Conservation (phyloP, 2,329 filamentous ascomycete species). For the Colletotrichum spinosum region DNA sequence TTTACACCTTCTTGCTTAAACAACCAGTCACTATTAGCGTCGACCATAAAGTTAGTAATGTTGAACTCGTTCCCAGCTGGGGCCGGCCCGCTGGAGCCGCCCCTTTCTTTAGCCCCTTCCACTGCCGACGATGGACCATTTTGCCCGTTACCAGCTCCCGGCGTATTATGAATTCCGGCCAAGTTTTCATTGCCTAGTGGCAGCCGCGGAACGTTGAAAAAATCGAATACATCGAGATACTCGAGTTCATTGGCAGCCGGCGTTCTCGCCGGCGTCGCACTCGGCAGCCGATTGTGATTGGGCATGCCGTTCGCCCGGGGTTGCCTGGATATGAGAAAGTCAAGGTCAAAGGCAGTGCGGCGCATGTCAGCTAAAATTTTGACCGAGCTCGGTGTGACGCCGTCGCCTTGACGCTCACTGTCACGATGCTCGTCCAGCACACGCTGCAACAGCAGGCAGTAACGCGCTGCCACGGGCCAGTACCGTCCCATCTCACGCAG, state of each 20-base stretch:
- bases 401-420: slow-evolving; percentile 78
- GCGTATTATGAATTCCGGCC: slow-evolving; percentile 32
- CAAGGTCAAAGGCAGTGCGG: slow-evolving; percentile 88
- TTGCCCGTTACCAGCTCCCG: slow-evolving; percentile 38
- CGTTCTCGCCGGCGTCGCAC: slow-evolving; percentile 71
- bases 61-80: slow-evolving; percentile 72
- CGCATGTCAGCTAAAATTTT: slow-evolving; percentile 93
- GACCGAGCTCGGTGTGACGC: slow-evolving; percentile 83
- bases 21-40: slow-evolving; percentile 81
- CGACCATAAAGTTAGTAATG: slow-evolving; percentile 82
- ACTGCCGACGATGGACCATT: slow-evolving; percentile 36
- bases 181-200: slow-evolving; percentile 57
- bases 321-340: slow-evolving; percentile 88
- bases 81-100: slow-evolving; percentile 45
- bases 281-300: slow-evolving; percentile 59
- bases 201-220: slow-evolving; percentile 90
- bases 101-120: slow-evolving; percentile 39
- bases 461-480: slow-evolving; percentile 88
- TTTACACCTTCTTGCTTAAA: slow-evolving; percentile 63
- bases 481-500: slow-evolving; percentile 83
- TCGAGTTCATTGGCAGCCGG: slow-evolving; percentile 87
- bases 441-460: slow-evolving; percentile 81
- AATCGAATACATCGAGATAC: slow-evolving; percentile 93
- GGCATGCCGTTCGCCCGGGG: slow-evolving; percentile 58
- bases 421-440: slow-evolving; percentile 90